Evolutionary conservation across 768 basidiomycete species (phyloP).

Genomic region (Kwoniella newhampshirensis): DNA sequence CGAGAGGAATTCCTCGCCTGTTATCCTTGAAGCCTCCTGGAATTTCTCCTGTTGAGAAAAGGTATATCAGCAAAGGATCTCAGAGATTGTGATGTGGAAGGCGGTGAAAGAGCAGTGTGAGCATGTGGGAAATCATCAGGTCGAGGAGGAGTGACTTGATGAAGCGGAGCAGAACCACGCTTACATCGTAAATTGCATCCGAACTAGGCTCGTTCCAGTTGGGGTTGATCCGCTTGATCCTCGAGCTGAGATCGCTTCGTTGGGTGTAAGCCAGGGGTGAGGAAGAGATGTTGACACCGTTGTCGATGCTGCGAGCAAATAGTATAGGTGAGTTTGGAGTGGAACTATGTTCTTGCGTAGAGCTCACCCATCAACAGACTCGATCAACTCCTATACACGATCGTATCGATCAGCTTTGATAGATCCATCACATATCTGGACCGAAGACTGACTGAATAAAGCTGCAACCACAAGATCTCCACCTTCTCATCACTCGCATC

Average conservation of each 20-base stretch:
- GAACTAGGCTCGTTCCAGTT: slow-evolving; percentile 82
- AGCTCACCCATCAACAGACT: slow-evolving; percentile 65
- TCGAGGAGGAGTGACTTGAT: not conserved
- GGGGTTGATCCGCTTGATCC: slow-evolving; percentile 82
- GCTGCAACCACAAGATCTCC: slow-evolving; percentile 74
- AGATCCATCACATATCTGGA: too few species aligned
- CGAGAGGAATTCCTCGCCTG: slow-evolving; percentile 79
- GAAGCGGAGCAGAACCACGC: slow-evolving; percentile 42
- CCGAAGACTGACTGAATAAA: slow-evolving; percentile 67
- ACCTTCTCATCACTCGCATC: slow-evolving; percentile 65
- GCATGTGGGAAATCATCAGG: not conserved
- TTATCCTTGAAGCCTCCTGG: slow-evolving; percentile 71
- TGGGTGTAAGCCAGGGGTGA: slow-evolving; percentile 65
- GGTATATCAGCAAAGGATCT: not conserved
- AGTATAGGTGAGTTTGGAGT: not conserved
- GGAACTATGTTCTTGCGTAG: not conserved
- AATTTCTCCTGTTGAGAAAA: slow-evolving; percentile 63
- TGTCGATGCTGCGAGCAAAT: slow-evolving; percentile 68
- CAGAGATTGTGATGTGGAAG: slow-evolving; percentile 1
- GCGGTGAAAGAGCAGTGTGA: not conserved
- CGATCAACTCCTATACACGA: slow-evolving; percentile 83
- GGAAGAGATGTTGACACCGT: slow-evolving; percentile 82
- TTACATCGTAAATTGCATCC: slow-evolving; percentile 69
- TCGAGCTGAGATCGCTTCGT: slow-evolving; percentile 77
- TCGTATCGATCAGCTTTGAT: too few species aligned